A percentile compares a stretch with the other conserved stretches of the same genome.
Evolutionary conservation across 768 basidiomycete genomes (phyloP).

Genomic region (Coprinopsis sp.): DNA sequence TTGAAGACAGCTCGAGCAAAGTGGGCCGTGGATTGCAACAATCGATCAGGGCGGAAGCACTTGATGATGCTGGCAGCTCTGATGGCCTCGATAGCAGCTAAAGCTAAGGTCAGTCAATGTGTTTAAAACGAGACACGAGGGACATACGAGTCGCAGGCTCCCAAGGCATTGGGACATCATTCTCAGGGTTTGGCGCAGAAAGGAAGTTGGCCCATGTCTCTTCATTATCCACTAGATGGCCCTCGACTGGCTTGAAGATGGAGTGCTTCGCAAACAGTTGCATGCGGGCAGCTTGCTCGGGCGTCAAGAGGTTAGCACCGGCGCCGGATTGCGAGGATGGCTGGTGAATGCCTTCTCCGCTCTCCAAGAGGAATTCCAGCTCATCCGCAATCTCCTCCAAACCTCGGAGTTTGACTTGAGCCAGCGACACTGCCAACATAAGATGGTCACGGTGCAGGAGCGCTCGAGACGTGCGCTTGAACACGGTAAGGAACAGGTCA

Average conservation of each 20-base stretch:
- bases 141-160: slow-evolving; percentile 69
- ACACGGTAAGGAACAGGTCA: slow-evolving; percentile 87
- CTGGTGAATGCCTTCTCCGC: slow-evolving; percentile 59
- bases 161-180: slow-evolving; percentile 73
- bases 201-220: slow-evolving; percentile 72
- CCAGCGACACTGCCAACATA: slow-evolving; percentile 85
- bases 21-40: slow-evolving; percentile 74
- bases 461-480: slow-evolving; percentile 84
- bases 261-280: slow-evolving; percentile 65
- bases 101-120: slow-evolving; percentile 6
- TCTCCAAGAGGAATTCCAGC: slow-evolving; percentile 88
- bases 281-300: slow-evolving; percentile 68
- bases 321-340: slow-evolving; percentile 29
- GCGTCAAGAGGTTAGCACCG: slow-evolving; percentile 46
- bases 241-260: slow-evolving; percentile 73
- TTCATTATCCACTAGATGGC: slow-evolving; percentile 55
- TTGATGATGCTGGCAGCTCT: slow-evolving; percentile 78
- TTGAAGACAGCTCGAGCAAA: slow-evolving; percentile 78
- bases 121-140: background rate
- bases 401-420: slow-evolving; percentile 82
- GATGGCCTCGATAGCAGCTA: slow-evolving; percentile 71
- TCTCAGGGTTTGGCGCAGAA: slow-evolving; percentile 61
- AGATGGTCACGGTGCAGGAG: slow-evolving; percentile 87
- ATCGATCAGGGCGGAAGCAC: slow-evolving; percentile 88
- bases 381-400: slow-evolving; percentile 79